Base-by-base conservation (phyloP, 2,329 filamentous ascomycete genomes). In the Ampelomyces quisqualis region DNA sequence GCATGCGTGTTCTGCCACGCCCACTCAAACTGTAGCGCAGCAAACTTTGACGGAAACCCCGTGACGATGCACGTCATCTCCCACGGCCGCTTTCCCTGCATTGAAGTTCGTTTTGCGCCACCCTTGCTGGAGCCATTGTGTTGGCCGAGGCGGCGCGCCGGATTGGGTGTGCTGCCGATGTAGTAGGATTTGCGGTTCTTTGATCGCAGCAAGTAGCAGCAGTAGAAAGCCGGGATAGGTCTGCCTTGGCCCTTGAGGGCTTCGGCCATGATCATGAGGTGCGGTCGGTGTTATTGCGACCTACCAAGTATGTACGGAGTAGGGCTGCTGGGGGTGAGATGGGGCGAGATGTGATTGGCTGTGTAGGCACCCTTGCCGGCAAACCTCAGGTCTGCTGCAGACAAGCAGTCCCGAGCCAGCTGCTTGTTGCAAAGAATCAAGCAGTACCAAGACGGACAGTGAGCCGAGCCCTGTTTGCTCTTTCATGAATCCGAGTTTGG, bases 11-110 rank as follows among this genome's bases (percentile, higher is more conserved):
- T 90, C 52, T 88, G 88, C 76, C 94, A 85, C 26, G 91, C 90
- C 91, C 91, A 96, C 86, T 97, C 91, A 62, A 98, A 97, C 62
- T 97, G 91, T 49, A 98, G 71, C 1, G 93, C 93, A 0, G 88
- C 89, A 23, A 91, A 81, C 58, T 85, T 85, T 53, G 86, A 91
- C 0, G 88, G 89, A 52, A 98, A 98, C 0, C 91, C 91, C 5
- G 87, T 86, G 1, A 97, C 86, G 5, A 96, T 75, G 27, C 82
- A 83, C 2, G 88, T 80, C 86, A 95, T 94, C 39, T 70, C 66
- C 67, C 93, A 97, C 0, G 93, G 93, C 28, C 88, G 79, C 47
- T 90, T 70, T 3, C 70, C 81, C 32, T 73, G 69, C 37, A 80
- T 77, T 8, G 85, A 80, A 0, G 93, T 98, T 32, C 84, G 79